phyloP scores from a whole-genome alignment of 345 rosid species.

The Lepidium aucheri region DNA sequence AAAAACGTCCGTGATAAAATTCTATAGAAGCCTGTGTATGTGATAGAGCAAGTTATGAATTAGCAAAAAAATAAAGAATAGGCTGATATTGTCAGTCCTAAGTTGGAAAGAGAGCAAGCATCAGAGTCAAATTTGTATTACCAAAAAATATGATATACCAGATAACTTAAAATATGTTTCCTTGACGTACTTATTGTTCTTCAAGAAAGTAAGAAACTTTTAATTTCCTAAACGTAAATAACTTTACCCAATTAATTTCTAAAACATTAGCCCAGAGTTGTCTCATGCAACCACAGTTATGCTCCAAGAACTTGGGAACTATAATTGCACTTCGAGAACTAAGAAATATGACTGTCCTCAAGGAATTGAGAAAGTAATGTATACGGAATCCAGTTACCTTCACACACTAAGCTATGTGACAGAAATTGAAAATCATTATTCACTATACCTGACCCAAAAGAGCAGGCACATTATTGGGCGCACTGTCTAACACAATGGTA shows the following conservation, averaged over 20 bases:
- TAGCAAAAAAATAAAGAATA: not conserved
- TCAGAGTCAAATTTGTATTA: not conserved
- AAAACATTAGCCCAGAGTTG: not conserved
- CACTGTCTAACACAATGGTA: slow-evolving; percentile 73
- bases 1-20: slow-evolving; percentile 66
- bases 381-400: not conserved
- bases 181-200: not conserved
- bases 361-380: not conserved
- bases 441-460: slow-evolving; percentile 85
- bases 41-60: not conserved
- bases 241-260: not conserved
- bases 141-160: not conserved
- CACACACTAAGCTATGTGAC: not conserved
- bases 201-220: not conserved
- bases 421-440: not conserved
- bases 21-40: slow-evolving; percentile 85
- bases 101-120: not conserved
- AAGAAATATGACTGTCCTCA: not conserved
- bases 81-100: not conserved
- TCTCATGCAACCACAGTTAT: not conserved
- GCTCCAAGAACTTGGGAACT: not conserved
- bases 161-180: not conserved
- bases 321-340: not conserved
- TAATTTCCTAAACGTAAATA: not conserved
- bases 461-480: slow-evolving; percentile 81